Conservation (phyloP, 2,329 filamentous ascomycete species). For the Phaeophleospora eucalypticola region DNA sequence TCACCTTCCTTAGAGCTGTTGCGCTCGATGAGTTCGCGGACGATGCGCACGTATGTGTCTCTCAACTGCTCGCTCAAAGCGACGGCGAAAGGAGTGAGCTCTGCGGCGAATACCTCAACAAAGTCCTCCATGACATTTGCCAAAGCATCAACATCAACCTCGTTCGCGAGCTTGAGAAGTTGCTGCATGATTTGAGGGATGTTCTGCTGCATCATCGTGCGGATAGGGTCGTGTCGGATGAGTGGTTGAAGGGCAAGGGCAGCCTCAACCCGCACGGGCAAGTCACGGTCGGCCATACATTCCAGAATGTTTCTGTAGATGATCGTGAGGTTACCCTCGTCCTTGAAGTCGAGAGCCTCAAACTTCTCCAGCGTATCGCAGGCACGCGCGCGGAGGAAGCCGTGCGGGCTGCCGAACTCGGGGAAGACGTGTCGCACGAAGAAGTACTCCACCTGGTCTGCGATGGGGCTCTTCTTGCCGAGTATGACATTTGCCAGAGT, state of each 20-base stretch:
- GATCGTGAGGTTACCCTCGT: conserved; percentile 87
- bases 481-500: conserved; percentile 90
- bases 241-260: conserved; percentile 90
- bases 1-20: conserved; percentile 73
- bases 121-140: conserved; percentile 99
- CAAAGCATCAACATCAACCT: conserved; percentile 93
- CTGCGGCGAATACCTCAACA: conserved; percentile 95
- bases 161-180: conserved; percentile 91
- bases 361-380: conserved; percentile 99
- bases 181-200: conserved; percentile 99
- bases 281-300: conserved; percentile 89
- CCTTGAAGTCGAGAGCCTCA: conserved; percentile 94
- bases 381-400: conserved; percentile 87
- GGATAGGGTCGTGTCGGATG: conserved; percentile 91
- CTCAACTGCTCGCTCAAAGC: conserved; percentile 92
- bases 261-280: conserved; percentile 91
- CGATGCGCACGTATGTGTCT: conserved; percentile 92
- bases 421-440: conserved; percentile 97
- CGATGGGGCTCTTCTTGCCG: conserved; percentile 97
- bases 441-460: conserved; percentile 97
- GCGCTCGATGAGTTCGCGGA: conserved; percentile 85
- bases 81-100: conserved; percentile 94
- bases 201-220: conserved; percentile 92
- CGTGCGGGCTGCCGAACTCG: conserved; percentile 88
- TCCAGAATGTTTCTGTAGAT: conserved; percentile 97